Conservation (phyloP, 495 filamentous ascomycete species). For the Xylaria telfairii region DNA sequence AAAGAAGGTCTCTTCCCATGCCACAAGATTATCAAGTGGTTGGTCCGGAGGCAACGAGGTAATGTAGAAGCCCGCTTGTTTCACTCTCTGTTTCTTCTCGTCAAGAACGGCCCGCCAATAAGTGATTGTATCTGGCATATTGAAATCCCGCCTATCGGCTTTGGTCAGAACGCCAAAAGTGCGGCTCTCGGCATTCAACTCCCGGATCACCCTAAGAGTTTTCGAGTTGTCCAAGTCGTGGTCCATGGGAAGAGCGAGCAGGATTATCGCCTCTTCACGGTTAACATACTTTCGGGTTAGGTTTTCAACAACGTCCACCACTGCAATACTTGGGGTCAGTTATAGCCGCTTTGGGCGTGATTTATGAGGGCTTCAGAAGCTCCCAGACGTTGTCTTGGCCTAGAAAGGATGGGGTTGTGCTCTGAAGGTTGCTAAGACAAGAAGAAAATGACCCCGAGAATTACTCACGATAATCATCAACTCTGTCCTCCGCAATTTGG, state of each 20-base stretch:
- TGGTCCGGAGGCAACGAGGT: slow-evolving; percentile 50
- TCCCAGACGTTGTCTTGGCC: too few relatives aligned
- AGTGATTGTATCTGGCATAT: slow-evolving; percentile 47
- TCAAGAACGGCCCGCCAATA: slow-evolving; percentile 64
- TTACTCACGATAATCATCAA: slow-evolving; percentile 63
- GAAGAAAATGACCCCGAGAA: too few relatives aligned
- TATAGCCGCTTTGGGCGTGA: too few relatives aligned
- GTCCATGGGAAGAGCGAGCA: slow-evolving; percentile 74
- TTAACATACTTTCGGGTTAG: slow-evolving; percentile 68
- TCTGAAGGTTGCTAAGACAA: too few relatives aligned
- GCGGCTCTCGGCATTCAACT: slow-evolving; percentile 59
- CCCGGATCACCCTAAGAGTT: slow-evolving; percentile 63
- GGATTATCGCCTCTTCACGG: slow-evolving; percentile 66
- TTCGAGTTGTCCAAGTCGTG: slow-evolving; percentile 70
- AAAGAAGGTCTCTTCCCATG: slow-evolving; percentile 65
- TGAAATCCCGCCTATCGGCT: slow-evolving; percentile 58
- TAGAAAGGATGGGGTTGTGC: too few relatives aligned
- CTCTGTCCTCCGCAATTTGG: slow-evolving; percentile 57
- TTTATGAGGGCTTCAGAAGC: too few relatives aligned
- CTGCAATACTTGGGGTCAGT: too few relatives aligned
- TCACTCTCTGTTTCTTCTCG: slow-evolving; percentile 58
- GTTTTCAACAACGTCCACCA: slow-evolving; percentile 68
- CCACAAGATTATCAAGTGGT: slow-evolving; percentile 55
- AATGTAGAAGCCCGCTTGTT: slow-evolving; percentile 64
- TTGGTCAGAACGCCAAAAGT: slow-evolving; percentile 81